Evolutionary conservation across 2,329 filamentous ascomycete genomes (phyloP), one percentile per base, ranked within the genome.

Genomic region (Pseudocercospora macadamiae): DNA sequence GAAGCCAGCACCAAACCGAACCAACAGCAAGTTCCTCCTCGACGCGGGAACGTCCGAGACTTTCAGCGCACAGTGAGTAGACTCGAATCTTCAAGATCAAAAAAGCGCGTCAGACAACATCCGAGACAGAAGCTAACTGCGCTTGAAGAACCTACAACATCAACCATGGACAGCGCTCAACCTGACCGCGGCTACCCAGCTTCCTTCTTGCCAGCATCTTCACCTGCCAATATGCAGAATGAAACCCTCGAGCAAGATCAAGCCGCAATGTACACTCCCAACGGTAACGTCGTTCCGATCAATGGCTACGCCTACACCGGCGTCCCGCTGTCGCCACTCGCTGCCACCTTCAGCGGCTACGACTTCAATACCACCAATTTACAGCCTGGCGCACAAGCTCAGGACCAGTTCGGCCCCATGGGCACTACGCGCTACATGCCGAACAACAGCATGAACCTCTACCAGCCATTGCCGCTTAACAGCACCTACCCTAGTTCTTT

Each of bases 81-180:
- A 49, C 47, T 49, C 47, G 47, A 49, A 49, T 23, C 47, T 49
- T 49, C 47, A 49, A 32, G 47, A 49, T 12, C 47, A 49, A 49
- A 49, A 49, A 14, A 49, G 2, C 47, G 32, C 47, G 32, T 21
- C 14, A 34, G 25, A 14, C 14, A 16, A 18, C 25, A 32, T 30
- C 4, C 47, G 16, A 49, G 47, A 49, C 47, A 49, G 26, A 49
- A 49, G n/a, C 28, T 49, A 21, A 23, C 25, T 19, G 32, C 25
- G n/a, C 47, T 30, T 30, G 47, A 34, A 14, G 25, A 23, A 30
- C 25, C 30, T 32, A 23, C 47, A 49, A 19, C 14, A 49, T 21
- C 47, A 34, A 16, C 47, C 26, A 49, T 49, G 47, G 23, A 26
- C n/a, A 49, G 47, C 47, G 26, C 47, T 18, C 8, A 26, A 21